Base-by-base conservation (phyloP, 164 flowering plant species). In the Cinnamomum chago region DNA sequence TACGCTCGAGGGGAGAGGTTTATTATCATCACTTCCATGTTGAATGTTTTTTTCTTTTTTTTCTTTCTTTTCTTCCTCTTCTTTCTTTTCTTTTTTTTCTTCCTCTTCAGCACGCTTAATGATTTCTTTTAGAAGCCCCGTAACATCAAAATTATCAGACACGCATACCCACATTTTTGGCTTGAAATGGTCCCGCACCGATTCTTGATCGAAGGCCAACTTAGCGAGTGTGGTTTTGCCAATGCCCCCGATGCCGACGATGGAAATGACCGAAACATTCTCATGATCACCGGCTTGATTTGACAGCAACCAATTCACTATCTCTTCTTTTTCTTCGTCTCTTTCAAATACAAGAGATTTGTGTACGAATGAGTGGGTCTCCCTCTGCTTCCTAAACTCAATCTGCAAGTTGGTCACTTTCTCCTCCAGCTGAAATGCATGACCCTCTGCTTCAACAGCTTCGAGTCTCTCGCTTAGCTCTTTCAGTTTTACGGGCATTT, bases 181-280 rank as follows among this genome's bases (percentile, higher is more conserved):
- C 17, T 50, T 9, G n/a, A 76, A 76, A 14, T 66, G 20, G 5
- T 28, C 3, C 15, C 51, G 11, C 0, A 64, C 13, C 15, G 1
- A 10, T 4, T 65, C 62, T 22, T 65, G 25, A 27, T 70, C 65
- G 33, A 47, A 76, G 10, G 65, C 68, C 2, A 50, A 20, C 25
- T 65, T 50, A 12, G 70, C 78, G 5, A 76, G 55, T 12, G 73
- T 70, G 10, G 78, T 76, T 52, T 76, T 76, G 17, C 78, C 78
- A 14, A 62, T 4, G 6, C 78, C 78, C 0, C 73, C 78, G 6
- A 71, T 50, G 14, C 73, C 78, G 2, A 70, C 70, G 18, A 76
- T 52, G 3, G 78, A 14, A 40, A 76, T 24, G 0, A 75, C 73
- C 3, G 62, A 18, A 28, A 28, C 28, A 27, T 27, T 27, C 5